Evolutionary conservation across 345 rosid species (phyloP), one percentile per base, ranked within the genome.

Genomic region (Eucalyptus marginata): DNA sequence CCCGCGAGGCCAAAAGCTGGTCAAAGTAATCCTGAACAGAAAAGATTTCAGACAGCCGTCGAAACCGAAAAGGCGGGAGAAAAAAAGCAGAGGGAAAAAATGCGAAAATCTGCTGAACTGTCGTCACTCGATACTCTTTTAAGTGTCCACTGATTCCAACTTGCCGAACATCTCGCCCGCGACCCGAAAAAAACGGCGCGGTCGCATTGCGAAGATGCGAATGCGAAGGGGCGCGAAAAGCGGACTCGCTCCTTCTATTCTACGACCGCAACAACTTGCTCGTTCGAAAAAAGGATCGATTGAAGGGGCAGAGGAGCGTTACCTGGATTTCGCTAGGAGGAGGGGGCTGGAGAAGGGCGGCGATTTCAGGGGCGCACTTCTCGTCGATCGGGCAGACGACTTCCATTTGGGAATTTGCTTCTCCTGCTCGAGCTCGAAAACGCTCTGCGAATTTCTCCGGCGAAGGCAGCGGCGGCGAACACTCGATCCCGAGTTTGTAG

Each of bases 1-100:
- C 86, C 84, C 97, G 93, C 89, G 88, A 89, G 3, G 91, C 88
- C 46, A 94, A 49, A 81, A 96, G 96, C 92, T 92, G 92, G 36
- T 95, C 93, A n/a, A 94, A 96, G 87, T 97, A 96, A 90, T 95
- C 99, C 99, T 97, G 92, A 86, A 44, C 24, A n/a, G 13, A 20
- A 51, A 2, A 47, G 1, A 86, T 54, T 51, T 25, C 14, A 59
- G 59, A 12, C 86, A 54, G 71, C 40, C 62, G 27, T 13, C 14
- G 44, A 86, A 86, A 51, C 49, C 44, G 40, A 81, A 54, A 58
- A 22, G 71, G 13, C 49, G 85, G 79, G 29, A 13, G 22, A 11
- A 40, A 83, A 49, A 64, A 86, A 50, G 59, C 25, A 9, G 44
- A 62, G 29, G 49, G 56, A 11, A 59, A 59, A 54, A 13, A 14